Evolutionary conservation across 2,329 filamentous ascomycete genomes (phyloP).

Genomic region (Parafenestella ontariensis): DNA sequence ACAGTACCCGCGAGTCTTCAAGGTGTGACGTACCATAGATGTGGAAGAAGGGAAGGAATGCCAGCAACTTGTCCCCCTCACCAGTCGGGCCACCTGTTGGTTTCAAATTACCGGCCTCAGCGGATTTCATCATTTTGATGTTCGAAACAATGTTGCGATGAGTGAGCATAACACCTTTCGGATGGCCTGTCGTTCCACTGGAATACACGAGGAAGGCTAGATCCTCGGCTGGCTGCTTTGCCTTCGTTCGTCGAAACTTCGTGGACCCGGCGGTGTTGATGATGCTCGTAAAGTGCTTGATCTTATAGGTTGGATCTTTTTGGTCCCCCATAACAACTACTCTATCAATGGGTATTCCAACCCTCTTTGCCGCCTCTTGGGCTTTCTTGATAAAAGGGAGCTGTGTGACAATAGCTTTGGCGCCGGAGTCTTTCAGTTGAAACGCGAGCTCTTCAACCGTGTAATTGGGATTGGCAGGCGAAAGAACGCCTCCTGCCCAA

Average conservation of each 20-base stretch:
- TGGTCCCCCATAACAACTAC: slow-evolving; percentile 79
- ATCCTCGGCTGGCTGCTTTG: slow-evolving; percentile 72
- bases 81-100: slow-evolving; percentile 66
- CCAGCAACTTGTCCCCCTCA: slow-evolving; percentile 74
- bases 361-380: slow-evolving; percentile 70
- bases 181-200: slow-evolving; percentile 87
- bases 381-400: slow-evolving; percentile 69
- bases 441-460: slow-evolving; percentile 83
- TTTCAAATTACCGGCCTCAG: slow-evolving; percentile 59
- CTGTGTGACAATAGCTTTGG: slow-evolving; percentile 79
- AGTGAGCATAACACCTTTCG: slow-evolving; percentile 88
- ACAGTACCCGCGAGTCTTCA: no score
- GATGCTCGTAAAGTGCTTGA: slow-evolving; percentile 77
- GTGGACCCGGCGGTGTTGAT: slow-evolving; percentile 67
- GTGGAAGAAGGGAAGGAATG: slow-evolving; percentile 88
- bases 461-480: slow-evolving; percentile 89
- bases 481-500: slow-evolving; percentile 83
- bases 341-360: slow-evolving; percentile 72
- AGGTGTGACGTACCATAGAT: slow-evolving; percentile 80
- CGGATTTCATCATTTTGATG: slow-evolving; percentile 52
- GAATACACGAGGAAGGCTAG: slow-evolving; percentile 87
- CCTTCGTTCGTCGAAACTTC: slow-evolving; percentile 65
- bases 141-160: slow-evolving; percentile 86
- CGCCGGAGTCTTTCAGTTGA: slow-evolving; percentile 80
- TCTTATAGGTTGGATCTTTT: slow-evolving; percentile 63